Evolutionary conservation across 768 basidiomycete genomes (phyloP).

Genomic region (Brasilioporus rufonigricans): DNA sequence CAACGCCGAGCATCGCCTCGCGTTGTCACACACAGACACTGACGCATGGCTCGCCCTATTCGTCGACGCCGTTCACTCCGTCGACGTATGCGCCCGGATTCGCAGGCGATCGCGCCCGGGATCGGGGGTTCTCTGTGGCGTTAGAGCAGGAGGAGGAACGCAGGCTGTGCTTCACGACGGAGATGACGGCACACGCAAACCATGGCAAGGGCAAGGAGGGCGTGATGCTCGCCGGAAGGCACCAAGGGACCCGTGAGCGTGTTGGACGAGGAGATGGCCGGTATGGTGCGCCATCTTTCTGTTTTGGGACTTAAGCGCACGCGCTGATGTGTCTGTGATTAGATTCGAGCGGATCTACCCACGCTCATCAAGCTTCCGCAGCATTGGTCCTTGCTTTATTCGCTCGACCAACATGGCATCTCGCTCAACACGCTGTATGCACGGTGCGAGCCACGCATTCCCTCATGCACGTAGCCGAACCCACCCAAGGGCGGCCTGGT

Average conservation of each 20-base stretch:
- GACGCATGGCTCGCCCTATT: slow-evolving; percentile 54
- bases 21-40: slow-evolving; percentile 21
- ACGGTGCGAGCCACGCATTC: slow-evolving; percentile 46
- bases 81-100: slow-evolving; percentile 79
- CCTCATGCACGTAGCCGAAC: slow-evolving; percentile 20
- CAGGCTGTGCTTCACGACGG: no score
- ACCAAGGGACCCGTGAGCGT: slow-evolving; percentile 52
- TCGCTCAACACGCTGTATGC: slow-evolving; percentile 86
- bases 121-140: slow-evolving; percentile 58
- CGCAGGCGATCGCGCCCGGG: slow-evolving; percentile 62
- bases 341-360: slow-evolving; percentile 74
- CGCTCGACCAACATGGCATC: slow-evolving; percentile 93
- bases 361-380: slow-evolving; percentile 68
- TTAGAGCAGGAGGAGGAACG: slow-evolving; percentile 40
- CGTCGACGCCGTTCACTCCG: slow-evolving; percentile 41
- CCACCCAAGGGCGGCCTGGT: no score
- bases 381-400: slow-evolving; percentile 80
- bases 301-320: no score
- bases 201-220: slow-evolving; percentile 21
- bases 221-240: slow-evolving; percentile 54
- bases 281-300: slow-evolving; percentile 54
- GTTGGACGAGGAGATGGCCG: slow-evolving; percentile 52
- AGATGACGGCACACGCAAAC: no score
- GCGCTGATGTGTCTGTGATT: background rate
- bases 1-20: slow-evolving; percentile 12